Evolutionary conservation across 805 yeast species (phyloP), one percentile per base, ranked within the genome.

Genomic region (Lipomyces sp.): DNA sequence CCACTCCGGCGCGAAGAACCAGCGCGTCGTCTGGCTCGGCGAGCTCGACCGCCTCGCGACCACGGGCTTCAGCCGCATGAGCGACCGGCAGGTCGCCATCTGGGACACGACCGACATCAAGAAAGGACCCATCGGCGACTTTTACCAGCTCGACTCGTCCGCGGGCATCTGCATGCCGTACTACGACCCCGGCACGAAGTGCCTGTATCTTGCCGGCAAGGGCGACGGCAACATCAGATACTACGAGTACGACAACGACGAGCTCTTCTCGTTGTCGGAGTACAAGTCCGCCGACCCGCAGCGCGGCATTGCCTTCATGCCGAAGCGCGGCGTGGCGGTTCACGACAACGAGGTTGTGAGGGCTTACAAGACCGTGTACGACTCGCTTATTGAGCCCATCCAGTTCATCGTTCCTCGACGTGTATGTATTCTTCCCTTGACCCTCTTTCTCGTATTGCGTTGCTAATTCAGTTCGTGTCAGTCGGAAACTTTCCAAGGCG

Each of bases 101-200:
- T 93, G 98, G 98, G 89, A 93, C 62, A 75, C 89, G 19, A 74
- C 76, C 31, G 79, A 84, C 61, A 72, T 93, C 47, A 81, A 72
- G 10, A 75, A 76, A 43, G 98, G 98, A 31, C 89, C 96, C 39
- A 79, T 93, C 58, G 95, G 89, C 45, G 97, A 95, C 0, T 88
- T 90, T 67, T 76, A 84, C 63, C 80, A 83, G 36, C 77, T 93
- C 43, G 98, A 95, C 66, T 79, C 95, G 22, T 84, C 95, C 3
- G 85, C 97, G 2, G 98, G 99, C 62, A 86, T 93, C 37, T 73
- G 90, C 68, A 85, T 93, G 79, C 98, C 98, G 26, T 79, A 85
- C 63, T 93, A 72, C 65, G 99, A 93, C 66, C 85, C 80, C 24
- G 78, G 85, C 32, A 89, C 86, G 39, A 80, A 82, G 49, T 80